Conservation (phyloP, 2,329 filamentous ascomycete species). For the Zymoseptoria pseudotritici region DNA sequence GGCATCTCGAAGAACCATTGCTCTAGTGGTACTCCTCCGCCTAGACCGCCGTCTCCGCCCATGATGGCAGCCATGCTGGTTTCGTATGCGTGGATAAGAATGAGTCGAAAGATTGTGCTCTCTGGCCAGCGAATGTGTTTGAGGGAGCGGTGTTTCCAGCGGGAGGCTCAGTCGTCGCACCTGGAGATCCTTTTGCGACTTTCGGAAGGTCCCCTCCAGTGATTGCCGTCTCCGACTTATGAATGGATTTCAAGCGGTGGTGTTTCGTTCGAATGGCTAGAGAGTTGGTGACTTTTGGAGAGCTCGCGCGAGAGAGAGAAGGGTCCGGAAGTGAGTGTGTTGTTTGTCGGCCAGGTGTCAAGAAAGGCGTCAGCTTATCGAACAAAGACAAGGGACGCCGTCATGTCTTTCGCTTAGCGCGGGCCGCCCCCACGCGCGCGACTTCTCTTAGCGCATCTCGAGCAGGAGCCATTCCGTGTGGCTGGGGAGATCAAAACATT, state of each 20-base stretch:
- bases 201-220: background rate
- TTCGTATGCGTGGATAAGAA: background rate
- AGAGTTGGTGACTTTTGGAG: background rate
- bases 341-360: background rate
- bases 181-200: background rate
- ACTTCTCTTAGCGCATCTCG: background rate
- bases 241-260: background rate
- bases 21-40: constrained; percentile 67
- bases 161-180: background rate
- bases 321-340: too few species aligned
- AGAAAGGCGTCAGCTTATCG: background rate
- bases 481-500: background rate
- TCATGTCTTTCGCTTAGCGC: background rate
- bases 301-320: background rate
- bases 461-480: background rate
- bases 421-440: background rate
- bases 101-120: background rate
- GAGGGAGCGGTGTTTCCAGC: background rate
- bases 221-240: background rate
- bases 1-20: constrained; percentile 99
- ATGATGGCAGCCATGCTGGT: constrained; percentile 39
- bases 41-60: constrained; percentile 36
- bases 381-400: background rate
- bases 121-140: background rate
- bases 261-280: background rate